A percentile compares a stretch with the other conserved stretches of the same genome.
These are phyloP conservation scores for Fraxinus baroniana DNA, from an alignment of 305 asterid genomes.

Conservation along the genomic window DNA sequence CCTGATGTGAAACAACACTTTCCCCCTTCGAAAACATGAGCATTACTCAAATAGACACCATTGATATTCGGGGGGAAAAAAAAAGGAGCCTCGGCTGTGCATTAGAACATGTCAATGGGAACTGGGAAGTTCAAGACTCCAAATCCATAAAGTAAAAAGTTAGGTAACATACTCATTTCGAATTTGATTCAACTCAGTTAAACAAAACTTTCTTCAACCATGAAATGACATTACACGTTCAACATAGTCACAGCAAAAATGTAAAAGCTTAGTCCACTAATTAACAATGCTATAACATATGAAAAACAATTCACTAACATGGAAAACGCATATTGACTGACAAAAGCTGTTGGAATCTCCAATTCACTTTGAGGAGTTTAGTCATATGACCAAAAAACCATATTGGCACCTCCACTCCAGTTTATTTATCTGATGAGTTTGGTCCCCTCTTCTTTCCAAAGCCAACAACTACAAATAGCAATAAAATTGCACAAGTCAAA, in stretches of 20 bases:
- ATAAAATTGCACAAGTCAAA: neutral
- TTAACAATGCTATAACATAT: neutral
- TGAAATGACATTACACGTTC: neutral
- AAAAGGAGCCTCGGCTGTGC: neutral
- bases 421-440: neutral
- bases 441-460: conserved; percentile 2
- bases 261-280: neutral
- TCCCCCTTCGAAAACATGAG: neutral
- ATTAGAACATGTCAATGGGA: neutral
- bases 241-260: neutral
- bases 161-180: neutral
- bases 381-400: neutral
- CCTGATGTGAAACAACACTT: neutral
- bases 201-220: neutral
- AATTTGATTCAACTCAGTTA: neutral
- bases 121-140: neutral
- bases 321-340: neutral
- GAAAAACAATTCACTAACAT: neutral
- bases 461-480: neutral
- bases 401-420: neutral
- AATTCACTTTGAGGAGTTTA: neutral
- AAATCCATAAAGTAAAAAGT: neutral
- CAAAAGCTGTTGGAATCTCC: neutral
- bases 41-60: neutral
- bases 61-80: neutral